These are phyloP conservation scores for Calcarisporium arbuscula DNA, from an alignment of 2,329 filamentous ascomycete genomes.

Conservation along the genomic window DNA sequence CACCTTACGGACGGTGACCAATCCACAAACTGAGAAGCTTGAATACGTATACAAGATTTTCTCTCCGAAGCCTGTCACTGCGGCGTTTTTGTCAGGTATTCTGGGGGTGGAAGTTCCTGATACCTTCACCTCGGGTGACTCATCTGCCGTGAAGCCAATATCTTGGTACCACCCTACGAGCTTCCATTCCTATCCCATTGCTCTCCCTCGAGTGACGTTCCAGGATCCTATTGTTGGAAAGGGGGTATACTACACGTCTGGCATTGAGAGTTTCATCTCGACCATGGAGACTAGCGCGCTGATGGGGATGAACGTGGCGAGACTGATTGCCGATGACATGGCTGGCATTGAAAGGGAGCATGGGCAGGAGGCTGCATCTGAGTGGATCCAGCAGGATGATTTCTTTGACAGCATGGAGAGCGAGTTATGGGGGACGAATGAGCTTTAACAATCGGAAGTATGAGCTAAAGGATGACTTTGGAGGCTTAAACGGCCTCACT, in stretches of 20 bases:
- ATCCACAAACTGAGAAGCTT: slow-evolving; percentile 46
- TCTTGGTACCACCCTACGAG: slow-evolving; percentile 72
- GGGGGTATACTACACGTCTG: slow-evolving; percentile 64
- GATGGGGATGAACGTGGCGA: slow-evolving; percentile 82
- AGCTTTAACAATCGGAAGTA: slow-evolving; percentile 6
- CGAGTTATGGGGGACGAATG: slow-evolving; percentile 10
- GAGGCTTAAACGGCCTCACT: not conserved
- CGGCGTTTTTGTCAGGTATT: slow-evolving; percentile 46
- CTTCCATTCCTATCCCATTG: slow-evolving; percentile 82
- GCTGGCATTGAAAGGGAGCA: slow-evolving; percentile 18
- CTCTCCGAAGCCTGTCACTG: slow-evolving; percentile 46
- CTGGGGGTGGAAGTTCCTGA: slow-evolving; percentile 43
- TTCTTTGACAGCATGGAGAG: slow-evolving; percentile 13
- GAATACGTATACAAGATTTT: slow-evolving; percentile 64
- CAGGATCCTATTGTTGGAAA: slow-evolving; percentile 67
- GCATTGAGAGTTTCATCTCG: slow-evolving; percentile 89
- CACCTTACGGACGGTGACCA: slow-evolving; percentile 57
- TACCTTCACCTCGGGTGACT: slow-evolving; percentile 27
- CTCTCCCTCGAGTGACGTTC: slow-evolving; percentile 80
- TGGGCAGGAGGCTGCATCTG: too few relatives aligned
- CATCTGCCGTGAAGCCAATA: slow-evolving; percentile 41
- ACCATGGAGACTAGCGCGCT: slow-evolving; percentile 96
- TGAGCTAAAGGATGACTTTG: not conserved
- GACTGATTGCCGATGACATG: slow-evolving; percentile 59
- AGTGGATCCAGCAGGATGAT: slow-evolving; percentile 4